Evolutionary conservation across 768 basidiomycete genomes (phyloP).

Genomic region (Sarcodon aspratus): DNA sequence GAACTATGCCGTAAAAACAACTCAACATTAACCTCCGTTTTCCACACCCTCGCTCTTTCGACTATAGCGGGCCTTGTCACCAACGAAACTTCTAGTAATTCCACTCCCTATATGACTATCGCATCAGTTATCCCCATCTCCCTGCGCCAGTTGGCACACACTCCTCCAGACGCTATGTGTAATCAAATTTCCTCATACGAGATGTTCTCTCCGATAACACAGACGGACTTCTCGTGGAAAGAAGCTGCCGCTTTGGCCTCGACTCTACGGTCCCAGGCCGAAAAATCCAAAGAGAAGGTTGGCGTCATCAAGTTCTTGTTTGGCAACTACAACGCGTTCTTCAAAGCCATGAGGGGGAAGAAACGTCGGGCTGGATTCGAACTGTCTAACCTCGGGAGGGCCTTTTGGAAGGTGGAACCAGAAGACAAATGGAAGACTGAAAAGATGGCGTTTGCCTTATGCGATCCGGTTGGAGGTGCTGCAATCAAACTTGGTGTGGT

Average conservation of each 20-base stretch:
- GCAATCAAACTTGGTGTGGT: slow-evolving; percentile 12
- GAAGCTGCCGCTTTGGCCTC: slow-evolving; percentile 17
- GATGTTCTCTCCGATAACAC: slow-evolving; percentile 11
- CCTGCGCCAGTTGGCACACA: slow-evolving; percentile 17
- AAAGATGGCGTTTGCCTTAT: slow-evolving; percentile 8
- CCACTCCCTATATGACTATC: slow-evolving; percentile 2
- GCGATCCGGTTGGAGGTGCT: slow-evolving; percentile 6
- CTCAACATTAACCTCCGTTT: slow-evolving; percentile 22
- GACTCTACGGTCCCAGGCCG: slow-evolving; percentile 13
- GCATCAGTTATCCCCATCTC: slow-evolving; percentile 19
- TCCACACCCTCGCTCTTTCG: slow-evolving; percentile 17
- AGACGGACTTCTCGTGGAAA: slow-evolving; percentile 19
- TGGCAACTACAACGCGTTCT: slow-evolving; percentile 18
- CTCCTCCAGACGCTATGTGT: slow-evolving; percentile 19
- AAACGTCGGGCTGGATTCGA: slow-evolving; percentile 22
- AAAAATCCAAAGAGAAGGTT: slow-evolving; percentile 12
- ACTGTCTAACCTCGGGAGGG: slow-evolving; percentile 28
- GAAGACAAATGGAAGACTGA: slow-evolving; percentile 9
- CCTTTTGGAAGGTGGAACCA: slow-evolving; percentile 4
- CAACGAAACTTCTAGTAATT: background rate
- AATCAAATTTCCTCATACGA: slow-evolving; percentile 19
- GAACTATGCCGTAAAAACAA: slow-evolving; percentile 15
- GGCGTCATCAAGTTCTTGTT: slow-evolving; percentile 23
- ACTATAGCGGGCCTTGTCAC: slow-evolving; percentile 16
- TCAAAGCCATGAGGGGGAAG: slow-evolving; percentile 17